Percentiles rank a stretch among this genome's conserved stretches.
Evolutionary conservation across 768 basidiomycete genomes (phyloP).

Genomic region (Mycena albidolilacea): DNA sequence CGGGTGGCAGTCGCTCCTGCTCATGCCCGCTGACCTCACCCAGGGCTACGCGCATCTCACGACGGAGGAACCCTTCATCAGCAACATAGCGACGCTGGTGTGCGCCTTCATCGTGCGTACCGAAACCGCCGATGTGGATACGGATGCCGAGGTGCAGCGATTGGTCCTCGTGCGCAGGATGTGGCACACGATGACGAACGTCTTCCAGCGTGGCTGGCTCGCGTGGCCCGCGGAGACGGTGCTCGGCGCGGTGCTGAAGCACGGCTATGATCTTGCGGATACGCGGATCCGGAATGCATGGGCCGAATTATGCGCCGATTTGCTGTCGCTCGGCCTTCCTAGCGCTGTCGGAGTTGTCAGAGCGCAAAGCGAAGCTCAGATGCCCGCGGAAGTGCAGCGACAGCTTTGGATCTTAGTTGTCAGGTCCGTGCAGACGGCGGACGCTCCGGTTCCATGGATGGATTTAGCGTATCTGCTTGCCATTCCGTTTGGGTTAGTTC

Average conservation of each 20-base stretch:
- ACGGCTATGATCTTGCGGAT: conserved; percentile 57
- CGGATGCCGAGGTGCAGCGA: conserved; percentile 49
- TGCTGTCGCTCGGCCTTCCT: conserved; percentile 60
- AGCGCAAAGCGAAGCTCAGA: conserved; percentile 46
- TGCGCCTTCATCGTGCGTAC: conserved; percentile 50
- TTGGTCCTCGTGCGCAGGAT: conserved; percentile 61
- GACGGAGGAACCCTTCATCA: conserved; percentile 51
- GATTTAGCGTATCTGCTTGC: conserved; percentile 61
- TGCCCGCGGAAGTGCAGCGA: conserved; percentile 52
- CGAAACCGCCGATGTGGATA: conserved; percentile 43
- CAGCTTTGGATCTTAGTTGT: conserved; percentile 66
- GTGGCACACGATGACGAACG: conserved; percentile 67
- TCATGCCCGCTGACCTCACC: conserved; percentile 61
- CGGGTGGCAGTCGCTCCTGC: conserved; percentile 72
- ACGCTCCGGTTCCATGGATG: conserved; percentile 52
- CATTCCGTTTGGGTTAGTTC: conserved; percentile 63
- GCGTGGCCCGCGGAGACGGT: conserved; percentile 61
- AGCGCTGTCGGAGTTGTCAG: conserved; percentile 53
- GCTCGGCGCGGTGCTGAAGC: conserved; percentile 61
- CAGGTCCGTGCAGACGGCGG: conserved; percentile 46
- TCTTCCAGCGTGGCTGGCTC: conserved; percentile 60
- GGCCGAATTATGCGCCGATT: conserved; percentile 63
- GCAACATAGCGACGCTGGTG: conserved; percentile 53
- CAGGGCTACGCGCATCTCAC: conserved; percentile 55
- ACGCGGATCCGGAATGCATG: conserved; percentile 58